Evolutionary conservation across 768 basidiomycete genomes (phyloP), one percentile per base, ranked within the genome.

Genomic region (Mycena polygramma): DNA sequence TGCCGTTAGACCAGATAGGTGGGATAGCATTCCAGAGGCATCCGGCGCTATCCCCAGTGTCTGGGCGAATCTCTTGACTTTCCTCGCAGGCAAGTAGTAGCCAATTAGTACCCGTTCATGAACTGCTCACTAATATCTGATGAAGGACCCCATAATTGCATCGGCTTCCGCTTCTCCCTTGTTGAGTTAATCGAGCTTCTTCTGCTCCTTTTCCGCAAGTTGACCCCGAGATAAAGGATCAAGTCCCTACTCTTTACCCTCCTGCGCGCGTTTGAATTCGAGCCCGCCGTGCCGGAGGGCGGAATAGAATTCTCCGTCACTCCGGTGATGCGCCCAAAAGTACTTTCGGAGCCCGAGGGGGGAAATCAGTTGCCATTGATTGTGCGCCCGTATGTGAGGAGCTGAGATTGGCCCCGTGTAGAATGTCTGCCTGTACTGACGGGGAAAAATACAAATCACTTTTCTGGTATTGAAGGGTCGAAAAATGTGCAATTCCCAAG

Each of bases 121-220:
- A 19, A 17, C 1, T 46, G 7, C 45, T 35, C 49, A 85, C 43
- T 10, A 2, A 87, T 57, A 82, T 1, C 83, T 81, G 36, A 53
- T n/a, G 35, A 20, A 55, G 86, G 87, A 19, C 83, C 85, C 8
- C 80, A 81, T 26, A 79, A 81, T 0, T 87, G 86, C 70, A 85
- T 87, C 51, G 70, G 85, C 79, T 71, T 57, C 64, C 52, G 64
- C 15, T 71, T 71, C 70, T 55, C 70, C 36, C 59, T 71, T 45
- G 65, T 57, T 9, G 70, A 69, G 65, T 61, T 10, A 10, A 48
- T 7, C 26, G 7, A 4, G 7, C 30, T 30, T 30, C 30, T 30
- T 8, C 17, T 17, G 13, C 26, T 53, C 15, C 26, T 14, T 2
- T 35, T 51, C 9, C 9, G 30, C 35, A 26, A 15, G 52, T 24